phyloP scores from a whole-genome alignment of 1,284 basidiomycete genomes.

The Taiwanofungus camphoratus region DNA sequence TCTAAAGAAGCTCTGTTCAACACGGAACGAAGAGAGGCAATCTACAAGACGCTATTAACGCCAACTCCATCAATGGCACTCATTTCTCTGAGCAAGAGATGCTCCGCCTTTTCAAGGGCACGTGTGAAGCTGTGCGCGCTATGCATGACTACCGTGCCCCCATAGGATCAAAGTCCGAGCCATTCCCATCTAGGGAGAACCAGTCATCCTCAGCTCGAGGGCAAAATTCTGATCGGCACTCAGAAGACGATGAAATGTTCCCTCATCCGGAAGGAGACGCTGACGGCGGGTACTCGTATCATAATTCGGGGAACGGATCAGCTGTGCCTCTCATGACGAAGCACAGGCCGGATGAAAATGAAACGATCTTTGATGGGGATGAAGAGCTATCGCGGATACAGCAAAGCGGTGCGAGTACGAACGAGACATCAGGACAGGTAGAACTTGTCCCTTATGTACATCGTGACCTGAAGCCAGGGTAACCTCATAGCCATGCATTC shows the following conservation, averaged over 20 bases:
- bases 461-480: constrained; percentile 96
- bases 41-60: constrained; percentile 91
- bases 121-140: constrained; percentile 87
- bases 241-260: constrained; percentile 51
- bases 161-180: constrained; percentile 30
- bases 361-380: constrained; percentile 73
- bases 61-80: constrained; percentile 78
- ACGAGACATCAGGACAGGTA: constrained; percentile 34
- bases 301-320: constrained; percentile 40
- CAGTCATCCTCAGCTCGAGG: constrained; percentile 21
- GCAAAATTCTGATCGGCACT: constrained; percentile 22
- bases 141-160: constrained; percentile 83
- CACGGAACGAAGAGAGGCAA: constrained; percentile 64
- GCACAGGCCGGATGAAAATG: constrained; percentile 42
- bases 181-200: constrained; percentile 23
- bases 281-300: constrained; percentile 68
- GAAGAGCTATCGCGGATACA: constrained; percentile 50
- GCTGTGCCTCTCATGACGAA: constrained; percentile 47
- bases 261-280: constrained; percentile 67
- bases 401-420: constrained; percentile 15
- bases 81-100: constrained; percentile 87
- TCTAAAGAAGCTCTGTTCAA: constrained; percentile 16
- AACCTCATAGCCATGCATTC: constrained; percentile 24
- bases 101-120: constrained; percentile 86
- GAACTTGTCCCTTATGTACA: constrained; percentile 89